Evolutionary conservation across 2,329 filamentous ascomycete species (phyloP).

Genomic region (Exophiala aquamarina): DNA sequence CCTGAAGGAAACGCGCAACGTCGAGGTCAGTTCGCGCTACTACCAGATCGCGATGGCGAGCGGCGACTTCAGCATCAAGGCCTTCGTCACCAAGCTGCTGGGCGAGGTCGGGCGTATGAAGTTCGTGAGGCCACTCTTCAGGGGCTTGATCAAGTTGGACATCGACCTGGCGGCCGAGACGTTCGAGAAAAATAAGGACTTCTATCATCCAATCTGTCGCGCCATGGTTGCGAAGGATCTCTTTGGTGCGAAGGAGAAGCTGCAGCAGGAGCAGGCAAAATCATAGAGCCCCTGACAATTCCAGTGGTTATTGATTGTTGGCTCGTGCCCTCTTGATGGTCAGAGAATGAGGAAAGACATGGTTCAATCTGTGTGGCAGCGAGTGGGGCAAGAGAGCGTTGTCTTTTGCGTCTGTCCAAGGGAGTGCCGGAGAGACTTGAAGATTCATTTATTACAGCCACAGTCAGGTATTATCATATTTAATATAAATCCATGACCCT

Average conservation of each 20-base stretch:
- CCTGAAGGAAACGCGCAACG: constrained; percentile 73
- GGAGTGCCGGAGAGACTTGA: too few relatives aligned
- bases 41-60: constrained; percentile 76
- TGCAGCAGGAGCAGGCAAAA: constrained; percentile 1
- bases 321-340: too few relatives aligned
- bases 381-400: too few relatives aligned
- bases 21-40: constrained; percentile 81
- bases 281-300: too few relatives aligned
- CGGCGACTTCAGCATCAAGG: constrained; percentile 66
- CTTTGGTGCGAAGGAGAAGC: constrained; percentile 38
- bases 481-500: too few relatives aligned
- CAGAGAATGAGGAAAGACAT: too few relatives aligned
- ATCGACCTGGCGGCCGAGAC: constrained; percentile 73
- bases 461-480: too few relatives aligned
- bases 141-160: constrained; percentile 72
- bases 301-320: too few relatives aligned
- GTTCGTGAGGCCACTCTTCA: constrained; percentile 81
- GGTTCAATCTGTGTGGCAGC: too few relatives aligned
- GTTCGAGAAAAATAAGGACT: constrained; percentile 83
- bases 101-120: constrained; percentile 92
- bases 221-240: constrained; percentile 86
- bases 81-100: constrained; percentile 71
- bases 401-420: too few relatives aligned
- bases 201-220: constrained; percentile 93
- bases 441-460: too few relatives aligned